These are phyloP conservation scores for Trichoderma sp. DNA, from an alignment of 2,329 filamentous ascomycete genomes.

Conservation along the genomic window DNA sequence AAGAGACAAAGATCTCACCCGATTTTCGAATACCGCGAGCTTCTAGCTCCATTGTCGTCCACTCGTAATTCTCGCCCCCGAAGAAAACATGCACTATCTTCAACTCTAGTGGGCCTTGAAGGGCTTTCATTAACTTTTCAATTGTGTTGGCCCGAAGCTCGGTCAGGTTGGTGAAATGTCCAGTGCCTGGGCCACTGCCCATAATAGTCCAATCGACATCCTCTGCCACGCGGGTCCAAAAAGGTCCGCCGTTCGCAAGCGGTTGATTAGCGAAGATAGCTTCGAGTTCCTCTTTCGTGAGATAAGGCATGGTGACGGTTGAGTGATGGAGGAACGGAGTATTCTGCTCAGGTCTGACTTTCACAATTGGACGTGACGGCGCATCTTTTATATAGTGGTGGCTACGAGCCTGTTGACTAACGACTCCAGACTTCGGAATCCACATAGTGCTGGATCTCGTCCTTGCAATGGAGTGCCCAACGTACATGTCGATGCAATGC, in stretches of 20 bases:
- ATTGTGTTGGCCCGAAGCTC: background rate
- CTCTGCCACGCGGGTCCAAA: background rate
- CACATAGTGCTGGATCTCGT: background rate
- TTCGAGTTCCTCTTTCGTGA: background rate
- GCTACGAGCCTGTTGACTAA: background rate
- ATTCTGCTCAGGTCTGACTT: background rate
- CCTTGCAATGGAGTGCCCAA: background rate
- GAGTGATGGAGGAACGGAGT: background rate
- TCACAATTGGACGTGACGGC: background rate
- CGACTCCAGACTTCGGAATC: background rate
- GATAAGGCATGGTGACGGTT: background rate
- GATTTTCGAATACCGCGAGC: background rate
- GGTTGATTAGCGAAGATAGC: background rate
- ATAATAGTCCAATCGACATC: background rate
- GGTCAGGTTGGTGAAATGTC: background rate
- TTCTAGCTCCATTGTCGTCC: background rate
- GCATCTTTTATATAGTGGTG: background rate
- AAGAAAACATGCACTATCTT: background rate
- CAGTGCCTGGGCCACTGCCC: background rate
- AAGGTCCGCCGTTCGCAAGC: background rate
- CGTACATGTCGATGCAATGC: background rate
- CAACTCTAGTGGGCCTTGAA: background rate
- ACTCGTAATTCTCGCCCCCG: background rate
- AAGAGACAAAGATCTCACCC: background rate
- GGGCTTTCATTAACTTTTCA: background rate